Conservation (phyloP, 306 rosid genomes). For the Malus asiatica region DNA sequence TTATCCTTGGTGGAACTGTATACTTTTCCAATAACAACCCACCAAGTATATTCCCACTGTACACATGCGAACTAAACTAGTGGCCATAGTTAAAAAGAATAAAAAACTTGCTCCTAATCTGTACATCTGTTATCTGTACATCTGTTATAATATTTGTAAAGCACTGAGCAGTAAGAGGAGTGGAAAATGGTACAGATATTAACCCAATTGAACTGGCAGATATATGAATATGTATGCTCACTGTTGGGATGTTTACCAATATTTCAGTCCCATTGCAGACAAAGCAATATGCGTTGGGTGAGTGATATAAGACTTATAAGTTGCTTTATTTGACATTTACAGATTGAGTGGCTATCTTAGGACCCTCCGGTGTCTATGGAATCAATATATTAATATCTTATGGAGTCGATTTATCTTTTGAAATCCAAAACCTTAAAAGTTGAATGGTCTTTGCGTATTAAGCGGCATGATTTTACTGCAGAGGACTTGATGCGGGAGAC, state of each 20-base stretch:
- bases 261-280: neutral
- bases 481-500: neutral
- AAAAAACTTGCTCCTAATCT: neutral
- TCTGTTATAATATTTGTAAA: neutral
- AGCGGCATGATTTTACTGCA: neutral
- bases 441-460: neutral
- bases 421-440: neutral
- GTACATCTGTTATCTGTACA: neutral
- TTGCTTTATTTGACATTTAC: neutral
- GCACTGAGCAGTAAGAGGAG: neutral
- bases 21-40: neutral
- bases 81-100: neutral
- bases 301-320: neutral
- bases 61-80: neutral
- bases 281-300: neutral
- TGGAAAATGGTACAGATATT: neutral
- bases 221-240: neutral
- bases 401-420: neutral
- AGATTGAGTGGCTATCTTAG: neutral
- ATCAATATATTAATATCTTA: neutral
- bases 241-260: neutral
- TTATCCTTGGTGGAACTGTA: neutral
- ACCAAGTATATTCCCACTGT: neutral
- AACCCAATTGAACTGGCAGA: neutral
- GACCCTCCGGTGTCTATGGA: neutral